These are phyloP conservation scores for Fusarium guadeloupense DNA, from an alignment of 2,329 filamentous ascomycete species.

Conservation along the genomic window DNA sequence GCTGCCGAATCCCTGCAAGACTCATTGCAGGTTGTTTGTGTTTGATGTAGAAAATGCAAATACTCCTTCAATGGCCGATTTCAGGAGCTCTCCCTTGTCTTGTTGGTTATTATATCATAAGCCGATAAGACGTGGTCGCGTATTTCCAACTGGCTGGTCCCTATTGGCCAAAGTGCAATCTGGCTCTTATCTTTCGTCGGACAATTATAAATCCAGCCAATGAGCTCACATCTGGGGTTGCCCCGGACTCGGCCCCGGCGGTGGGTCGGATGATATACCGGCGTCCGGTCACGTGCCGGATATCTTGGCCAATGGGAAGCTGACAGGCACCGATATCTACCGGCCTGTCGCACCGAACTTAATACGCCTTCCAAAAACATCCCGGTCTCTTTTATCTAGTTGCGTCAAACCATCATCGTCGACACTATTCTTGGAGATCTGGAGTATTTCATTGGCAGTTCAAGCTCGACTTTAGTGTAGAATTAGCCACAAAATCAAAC, in stretches of 20 bases:
- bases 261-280: conserved; percentile 22
- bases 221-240: fast-evolving
- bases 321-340: conserved; percentile 11
- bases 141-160: conserved; percentile 21
- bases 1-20: conserved; percentile 29
- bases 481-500: too few species aligned
- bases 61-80: neutral
- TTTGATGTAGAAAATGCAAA: neutral
- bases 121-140: conserved; percentile 3
- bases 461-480: too few species aligned
- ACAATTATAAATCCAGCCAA: conserved; percentile 23
- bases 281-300: conserved; percentile 32
- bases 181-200: conserved; percentile 17
- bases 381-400: conserved; percentile 14
- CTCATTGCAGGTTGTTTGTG: conserved; percentile 12
- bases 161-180: conserved; percentile 14
- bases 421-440: neutral
- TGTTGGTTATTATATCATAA: conserved; percentile 15
- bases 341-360: conserved; percentile 13
- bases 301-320: neutral
- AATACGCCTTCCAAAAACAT: conserved; percentile 30
- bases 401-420: conserved; percentile 15
- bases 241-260: conserved; percentile 17
- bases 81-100: neutral
- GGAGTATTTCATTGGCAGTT: neutral